phyloP scores from a whole-genome alignment of 768 basidiomycete genomes.

The Calvatia gigantea region DNA sequence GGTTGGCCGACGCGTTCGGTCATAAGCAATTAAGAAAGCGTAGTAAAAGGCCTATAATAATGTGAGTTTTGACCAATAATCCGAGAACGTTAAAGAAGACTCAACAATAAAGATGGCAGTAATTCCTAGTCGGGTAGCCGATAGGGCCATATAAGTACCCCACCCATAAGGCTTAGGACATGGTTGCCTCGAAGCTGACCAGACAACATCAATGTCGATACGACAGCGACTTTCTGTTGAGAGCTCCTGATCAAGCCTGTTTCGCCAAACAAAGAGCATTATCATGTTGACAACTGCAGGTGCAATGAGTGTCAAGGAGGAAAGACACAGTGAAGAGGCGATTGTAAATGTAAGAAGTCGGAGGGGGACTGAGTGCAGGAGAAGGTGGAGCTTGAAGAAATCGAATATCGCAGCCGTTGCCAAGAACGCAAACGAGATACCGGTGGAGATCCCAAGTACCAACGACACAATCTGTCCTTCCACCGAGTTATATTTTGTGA shows the following conservation, averaged over 20 bases:
- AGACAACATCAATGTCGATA: conserved; percentile 65
- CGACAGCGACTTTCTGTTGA: conserved; percentile 44
- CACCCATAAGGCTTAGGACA: conserved; percentile 37
- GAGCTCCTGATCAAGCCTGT: conserved; percentile 31
- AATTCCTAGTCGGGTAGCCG: conserved; percentile 48
- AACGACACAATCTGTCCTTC: conserved; percentile 42
- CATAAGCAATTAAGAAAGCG: conserved; percentile 19
- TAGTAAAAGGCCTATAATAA: conserved; percentile 7
- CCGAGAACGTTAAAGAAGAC: not conserved
- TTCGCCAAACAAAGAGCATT: conserved; percentile 52
- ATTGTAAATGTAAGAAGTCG: conserved; percentile 26
- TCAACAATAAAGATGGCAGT: conserved; percentile 55
- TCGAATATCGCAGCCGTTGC: conserved; percentile 35
- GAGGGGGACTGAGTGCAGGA: conserved; percentile 27
- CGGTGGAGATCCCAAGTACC: conserved; percentile 45
- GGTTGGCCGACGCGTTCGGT: conserved; percentile 21
- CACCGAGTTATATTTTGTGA: conserved; percentile 35
- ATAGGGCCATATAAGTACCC: conserved; percentile 52
- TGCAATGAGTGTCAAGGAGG: conserved; percentile 44
- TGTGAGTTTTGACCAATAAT: conserved; percentile 4
- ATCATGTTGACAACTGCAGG: conserved; percentile 55
- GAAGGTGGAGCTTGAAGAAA: conserved; percentile 33
- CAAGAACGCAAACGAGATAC: conserved; percentile 37
- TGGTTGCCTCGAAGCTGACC: conserved; percentile 40
- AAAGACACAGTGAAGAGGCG: conserved; percentile 33